phyloP scores from a whole-genome alignment of 2,329 filamentous ascomycete genomes.

The Phialemoniopsis sp. region DNA sequence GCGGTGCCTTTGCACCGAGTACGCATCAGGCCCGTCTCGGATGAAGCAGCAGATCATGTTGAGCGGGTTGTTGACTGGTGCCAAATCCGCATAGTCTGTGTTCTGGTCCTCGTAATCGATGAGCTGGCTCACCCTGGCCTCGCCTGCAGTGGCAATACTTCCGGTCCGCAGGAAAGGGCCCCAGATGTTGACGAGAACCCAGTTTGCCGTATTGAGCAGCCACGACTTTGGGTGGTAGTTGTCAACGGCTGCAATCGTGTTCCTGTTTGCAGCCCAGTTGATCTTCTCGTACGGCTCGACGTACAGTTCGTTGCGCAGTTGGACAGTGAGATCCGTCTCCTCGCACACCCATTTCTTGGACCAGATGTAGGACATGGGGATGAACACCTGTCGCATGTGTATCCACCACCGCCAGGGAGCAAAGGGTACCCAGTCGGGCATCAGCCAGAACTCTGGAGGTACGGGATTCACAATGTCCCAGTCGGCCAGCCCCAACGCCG shows the following conservation, averaged over 20 bases:
- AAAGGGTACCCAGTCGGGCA: constrained; percentile 87
- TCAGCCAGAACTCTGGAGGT: constrained; percentile 87
- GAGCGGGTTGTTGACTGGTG: constrained; percentile 86
- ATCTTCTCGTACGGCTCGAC: constrained; percentile 74
- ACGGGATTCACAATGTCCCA: constrained; percentile 96
- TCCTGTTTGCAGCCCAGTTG: constrained; percentile 72
- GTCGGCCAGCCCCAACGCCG: constrained; percentile 72
- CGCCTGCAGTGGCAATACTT: constrained; percentile 64
- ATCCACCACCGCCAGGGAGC: constrained; percentile 97
- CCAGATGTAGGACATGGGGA: constrained; percentile 88
- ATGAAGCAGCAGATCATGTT: constrained; percentile 86
- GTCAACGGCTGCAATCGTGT: constrained; percentile 73
- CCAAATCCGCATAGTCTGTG: constrained; percentile 80
- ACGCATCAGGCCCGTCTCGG: constrained; percentile 72
- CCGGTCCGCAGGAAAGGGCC: constrained; percentile 70
- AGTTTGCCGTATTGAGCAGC: constrained; percentile 76
- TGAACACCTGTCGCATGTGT: constrained; percentile 93
- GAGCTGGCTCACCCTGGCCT: constrained; percentile 77
- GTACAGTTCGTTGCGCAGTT: constrained; percentile 78
- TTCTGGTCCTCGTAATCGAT: constrained; percentile 92
- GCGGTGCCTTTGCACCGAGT: constrained; percentile 69
- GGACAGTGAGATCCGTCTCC: constrained; percentile 67
- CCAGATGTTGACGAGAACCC: constrained; percentile 75
- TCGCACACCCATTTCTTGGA: constrained; percentile 78
- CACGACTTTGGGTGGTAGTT: constrained; percentile 93